These are phyloP conservation scores for Oxytropis ochrocephala DNA, from an alignment of 306 rosid genomes.

Conservation along the genomic window DNA sequence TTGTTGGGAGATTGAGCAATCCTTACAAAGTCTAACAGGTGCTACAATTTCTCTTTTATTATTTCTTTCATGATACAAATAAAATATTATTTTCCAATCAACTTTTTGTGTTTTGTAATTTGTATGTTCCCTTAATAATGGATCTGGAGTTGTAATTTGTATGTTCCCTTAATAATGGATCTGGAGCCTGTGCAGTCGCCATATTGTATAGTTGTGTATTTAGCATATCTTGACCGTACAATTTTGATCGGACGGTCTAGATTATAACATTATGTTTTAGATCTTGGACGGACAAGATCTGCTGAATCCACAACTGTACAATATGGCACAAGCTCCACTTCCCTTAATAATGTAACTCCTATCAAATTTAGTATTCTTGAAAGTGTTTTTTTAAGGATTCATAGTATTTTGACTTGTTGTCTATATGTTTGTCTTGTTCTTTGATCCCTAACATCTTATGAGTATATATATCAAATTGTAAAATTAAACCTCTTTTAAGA, in stretches of 20 bases:
- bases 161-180: neutral
- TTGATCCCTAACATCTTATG: neutral
- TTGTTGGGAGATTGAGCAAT: slow-evolving; percentile 96
- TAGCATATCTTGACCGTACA: too few species aligned
- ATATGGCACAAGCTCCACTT: too few species aligned
- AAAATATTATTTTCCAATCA: neutral
- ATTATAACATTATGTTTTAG: too few species aligned
- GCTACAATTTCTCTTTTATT: neutral
- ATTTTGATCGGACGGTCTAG: too few species aligned
- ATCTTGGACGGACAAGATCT: too few species aligned
- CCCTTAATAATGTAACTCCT: too few species aligned
- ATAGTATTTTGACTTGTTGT: slow-evolving; percentile 1
- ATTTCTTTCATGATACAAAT: neutral
- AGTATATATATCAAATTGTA: neutral
- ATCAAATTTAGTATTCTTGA: neutral
- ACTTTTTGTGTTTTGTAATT: neutral
- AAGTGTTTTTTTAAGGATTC: neutral
- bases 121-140: neutral
- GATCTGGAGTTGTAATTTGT: neutral
- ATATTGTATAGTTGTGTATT: too few species aligned
- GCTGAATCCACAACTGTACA: too few species aligned
- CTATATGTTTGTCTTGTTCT: neutral
- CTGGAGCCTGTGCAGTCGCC: too few species aligned
- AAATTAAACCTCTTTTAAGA: neutral
- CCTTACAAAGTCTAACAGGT: slow-evolving; percentile 93